A percentile compares a stretch with the other conserved stretches of the same genome.
Evolutionary conservation across 1,284 basidiomycete genomes (phyloP).

Genomic region (Amylostereum areolatum): DNA sequence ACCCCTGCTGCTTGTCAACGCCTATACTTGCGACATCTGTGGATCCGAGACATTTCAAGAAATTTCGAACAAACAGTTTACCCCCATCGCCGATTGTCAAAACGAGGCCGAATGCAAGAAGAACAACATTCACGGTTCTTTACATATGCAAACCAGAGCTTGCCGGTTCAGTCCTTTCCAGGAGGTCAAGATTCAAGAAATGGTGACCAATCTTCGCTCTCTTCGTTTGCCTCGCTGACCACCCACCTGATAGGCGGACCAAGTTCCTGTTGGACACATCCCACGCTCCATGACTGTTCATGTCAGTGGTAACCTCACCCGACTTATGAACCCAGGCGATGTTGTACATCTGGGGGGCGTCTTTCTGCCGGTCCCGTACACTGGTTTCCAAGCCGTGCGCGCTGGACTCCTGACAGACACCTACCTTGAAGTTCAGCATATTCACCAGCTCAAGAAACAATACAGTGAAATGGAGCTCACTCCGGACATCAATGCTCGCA

Average conservation of each 20-base stretch:
- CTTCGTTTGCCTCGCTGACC: slow-evolving; percentile 9
- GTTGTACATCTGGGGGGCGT: slow-evolving; percentile 89
- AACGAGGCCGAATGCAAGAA: slow-evolving; percentile 78
- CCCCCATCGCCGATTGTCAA: slow-evolving; percentile 85
- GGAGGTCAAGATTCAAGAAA: slow-evolving; percentile 98
- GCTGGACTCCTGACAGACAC: slow-evolving; percentile 97
- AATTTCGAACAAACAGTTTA: slow-evolving; percentile 89
- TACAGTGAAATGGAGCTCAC: slow-evolving; percentile 94
- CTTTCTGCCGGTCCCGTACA: slow-evolving; percentile 88
- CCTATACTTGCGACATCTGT: slow-evolving; percentile 97
- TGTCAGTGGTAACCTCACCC: slow-evolving; percentile 85
- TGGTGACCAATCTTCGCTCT: slow-evolving; percentile 49
- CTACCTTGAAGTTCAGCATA: slow-evolving; percentile 88
- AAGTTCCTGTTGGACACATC: slow-evolving; percentile 99
- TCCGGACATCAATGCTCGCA: slow-evolving; percentile 71
- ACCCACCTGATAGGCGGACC: slow-evolving; percentile 68
- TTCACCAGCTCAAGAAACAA: slow-evolving; percentile 96
- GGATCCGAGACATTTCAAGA: slow-evolving; percentile 99
- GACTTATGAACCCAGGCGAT: slow-evolving; percentile 93
- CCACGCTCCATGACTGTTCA: slow-evolving; percentile 98
- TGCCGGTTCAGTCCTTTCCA: slow-evolving; percentile 98
- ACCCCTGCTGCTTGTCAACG: slow-evolving; percentile 94
- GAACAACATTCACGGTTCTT: slow-evolving; percentile 84
- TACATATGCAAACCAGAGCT: slow-evolving; percentile 98
- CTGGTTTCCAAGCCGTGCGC: slow-evolving; percentile 83